Base-by-base conservation (phyloP, 2,329 filamentous ascomycete species). In the Onygenales sp. region DNA sequence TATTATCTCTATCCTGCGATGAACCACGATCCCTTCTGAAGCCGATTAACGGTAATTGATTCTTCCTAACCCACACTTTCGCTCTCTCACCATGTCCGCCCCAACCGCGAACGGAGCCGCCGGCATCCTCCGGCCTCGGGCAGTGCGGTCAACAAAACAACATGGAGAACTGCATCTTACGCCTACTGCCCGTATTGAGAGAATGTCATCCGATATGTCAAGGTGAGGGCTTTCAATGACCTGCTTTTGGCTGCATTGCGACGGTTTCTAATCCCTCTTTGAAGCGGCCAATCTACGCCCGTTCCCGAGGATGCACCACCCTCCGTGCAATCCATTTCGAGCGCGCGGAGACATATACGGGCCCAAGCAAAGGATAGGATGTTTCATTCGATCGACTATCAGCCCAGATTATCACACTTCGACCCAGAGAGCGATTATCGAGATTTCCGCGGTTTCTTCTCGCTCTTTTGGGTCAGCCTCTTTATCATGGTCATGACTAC, bases 391-490 rank as follows among this genome's bases (percentile, higher is more conserved):
- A 90, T 95, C 66, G 88, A 95, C 64, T 98, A 92, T 73, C 82
- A 88, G 42, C 85, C 87, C 56, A 86, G 93, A 54, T 85, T 97
- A 21, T 97, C 92, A 14, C 92, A 98, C 72, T 95, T 98, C 67
- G 93, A 98, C 66, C 90, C 91, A 0, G 80, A 82, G 49, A 95
- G 88, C 70, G 90, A 95, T 64, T 91, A 97, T 68, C 84, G 84
- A 64, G 90, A 98, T 70, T 98, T 98, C 68, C 84, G 89, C 62
- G 93, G 93, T 66, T 98, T 98, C 79, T 98, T 96, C 74, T 88
- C 93, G 52, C 81, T 98, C 39, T 98, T 98, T 74, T 98, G 93
- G 93, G 92, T 98, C 59, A 89, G 89, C 8, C 77, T 98, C 55
- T 88, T 88, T 61, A 95, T 98, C 69, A 95, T 98, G 91, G 89